Conservation (phyloP, 2,329 filamentous ascomycete species). For the Pseudogymnoascus sp. region DNA sequence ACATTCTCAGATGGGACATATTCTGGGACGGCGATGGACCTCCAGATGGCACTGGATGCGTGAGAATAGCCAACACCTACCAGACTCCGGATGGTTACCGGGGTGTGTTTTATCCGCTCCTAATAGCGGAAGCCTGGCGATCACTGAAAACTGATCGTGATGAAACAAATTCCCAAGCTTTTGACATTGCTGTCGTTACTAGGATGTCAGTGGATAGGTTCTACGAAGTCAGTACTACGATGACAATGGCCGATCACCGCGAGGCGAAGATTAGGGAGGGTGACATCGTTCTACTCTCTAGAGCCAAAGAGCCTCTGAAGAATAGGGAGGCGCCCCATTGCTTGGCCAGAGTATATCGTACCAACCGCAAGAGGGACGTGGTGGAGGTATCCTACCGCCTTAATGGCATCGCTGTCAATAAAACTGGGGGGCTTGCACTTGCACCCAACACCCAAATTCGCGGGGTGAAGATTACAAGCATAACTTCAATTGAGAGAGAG, state of each 20-base stretch:
- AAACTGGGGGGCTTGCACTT: conserved; percentile 54
- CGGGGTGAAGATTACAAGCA: conserved; percentile 78
- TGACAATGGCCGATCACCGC: conserved; percentile 61
- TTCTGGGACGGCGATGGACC: conserved; percentile 85
- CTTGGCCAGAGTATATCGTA: conserved; percentile 72
- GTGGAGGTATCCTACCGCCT: conserved; percentile 83
- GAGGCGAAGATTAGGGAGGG: conserved; percentile 70
- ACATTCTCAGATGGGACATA: conserved; percentile 88
- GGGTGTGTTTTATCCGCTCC: conserved; percentile 77
- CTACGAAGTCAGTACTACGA: conserved; percentile 78
- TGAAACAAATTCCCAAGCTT: conserved; percentile 69
- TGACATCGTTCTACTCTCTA: conserved; percentile 81
- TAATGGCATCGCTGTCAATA: conserved; percentile 44
- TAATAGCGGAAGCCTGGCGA: conserved; percentile 92
- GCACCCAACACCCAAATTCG: conserved; percentile 61
- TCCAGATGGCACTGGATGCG: conserved; percentile 65
- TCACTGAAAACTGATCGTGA: conserved; percentile 85
- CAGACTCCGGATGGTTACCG: conserved; percentile 70
- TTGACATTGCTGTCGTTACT: conserved; percentile 80
- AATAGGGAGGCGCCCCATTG: conserved; percentile 65
- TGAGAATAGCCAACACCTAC: conserved; percentile 70
- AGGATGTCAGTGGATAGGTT: conserved; percentile 88
- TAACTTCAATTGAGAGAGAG: conserved; percentile 91
- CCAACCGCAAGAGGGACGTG: conserved; percentile 69
- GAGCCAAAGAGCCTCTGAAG: conserved; percentile 58